Conservation (phyloP, 1,284 basidiomycete genomes). For the Pisolithus thermaeus region DNA sequence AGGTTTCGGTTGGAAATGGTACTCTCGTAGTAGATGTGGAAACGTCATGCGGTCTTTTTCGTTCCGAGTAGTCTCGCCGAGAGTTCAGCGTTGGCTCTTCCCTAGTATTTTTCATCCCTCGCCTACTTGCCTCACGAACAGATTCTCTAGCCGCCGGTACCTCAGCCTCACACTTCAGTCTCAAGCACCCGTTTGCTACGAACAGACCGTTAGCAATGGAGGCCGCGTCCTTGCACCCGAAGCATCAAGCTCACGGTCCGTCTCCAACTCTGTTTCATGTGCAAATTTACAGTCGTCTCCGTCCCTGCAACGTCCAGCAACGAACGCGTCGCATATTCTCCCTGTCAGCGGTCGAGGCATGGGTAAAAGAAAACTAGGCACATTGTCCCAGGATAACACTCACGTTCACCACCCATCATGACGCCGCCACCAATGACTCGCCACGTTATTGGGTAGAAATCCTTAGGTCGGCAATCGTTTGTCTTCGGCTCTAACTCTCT, state of each 20-base stretch:
- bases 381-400: slow-evolving; percentile 11
- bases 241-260: slow-evolving; percentile 16
- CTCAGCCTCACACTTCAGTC: slow-evolving; percentile 5
- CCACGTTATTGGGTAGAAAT: slow-evolving; percentile 38
- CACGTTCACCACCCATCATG: slow-evolving; percentile 41
- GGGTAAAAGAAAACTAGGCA: background rate
- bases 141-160: background rate
- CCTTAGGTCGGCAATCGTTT: slow-evolving; percentile 19
- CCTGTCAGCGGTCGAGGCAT: slow-evolving; percentile 22
- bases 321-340: slow-evolving; percentile 31
- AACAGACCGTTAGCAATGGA: slow-evolving; percentile 1
- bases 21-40: too few species aligned
- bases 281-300: slow-evolving; percentile 35
- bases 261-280: slow-evolving; percentile 30
- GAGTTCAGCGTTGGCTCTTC: background rate
- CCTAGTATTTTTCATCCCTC: too few species aligned
- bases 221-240: background rate
- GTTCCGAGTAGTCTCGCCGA: background rate
- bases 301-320: slow-evolving; percentile 31
- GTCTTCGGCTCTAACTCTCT: slow-evolving; percentile 6
- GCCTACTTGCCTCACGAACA: background rate
- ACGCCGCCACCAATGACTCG: slow-evolving; percentile 46
- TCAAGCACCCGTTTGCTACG: slow-evolving; percentile 18
- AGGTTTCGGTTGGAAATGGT: too few species aligned
- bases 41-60: too few species aligned